These are phyloP conservation scores for Gloeostereum incarnatum DNA, from an alignment of 768 basidiomycete genomes.

Conservation along the genomic window DNA sequence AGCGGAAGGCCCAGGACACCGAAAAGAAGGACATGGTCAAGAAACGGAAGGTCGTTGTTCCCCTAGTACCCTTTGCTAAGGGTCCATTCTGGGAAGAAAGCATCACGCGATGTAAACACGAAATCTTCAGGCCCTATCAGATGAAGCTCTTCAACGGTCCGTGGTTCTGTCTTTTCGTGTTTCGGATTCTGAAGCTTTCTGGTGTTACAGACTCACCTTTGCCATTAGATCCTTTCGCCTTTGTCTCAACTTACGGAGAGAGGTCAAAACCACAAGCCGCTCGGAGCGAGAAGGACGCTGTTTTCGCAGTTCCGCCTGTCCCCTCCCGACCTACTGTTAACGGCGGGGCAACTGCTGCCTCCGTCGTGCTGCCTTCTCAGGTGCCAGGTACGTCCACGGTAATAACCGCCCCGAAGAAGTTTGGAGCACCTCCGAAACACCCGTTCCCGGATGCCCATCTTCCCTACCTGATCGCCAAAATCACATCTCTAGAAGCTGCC, in stretches of 20 bases:
- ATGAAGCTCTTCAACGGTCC: slow-evolving; percentile 83
- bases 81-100: slow-evolving; percentile 76
- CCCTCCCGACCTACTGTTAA: slow-evolving; percentile 23
- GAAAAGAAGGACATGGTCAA: slow-evolving; percentile 46
- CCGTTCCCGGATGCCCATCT: slow-evolving; percentile 64
- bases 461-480: slow-evolving; percentile 51
- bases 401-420: slow-evolving; percentile 14
- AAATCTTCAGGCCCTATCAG: slow-evolving; percentile 63
- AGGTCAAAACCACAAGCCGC: slow-evolving; percentile 15
- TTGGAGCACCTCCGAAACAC: slow-evolving; percentile 33
- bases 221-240: slow-evolving; percentile 74
- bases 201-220: slow-evolving; percentile 51
- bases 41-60: slow-evolving; percentile 70
- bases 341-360: too few relatives aligned
- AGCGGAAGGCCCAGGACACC: slow-evolving; percentile 56
- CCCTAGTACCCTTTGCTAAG: slow-evolving; percentile 71
- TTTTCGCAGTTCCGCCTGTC: slow-evolving; percentile 39
- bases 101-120: slow-evolving; percentile 59
- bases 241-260: slow-evolving; percentile 41
- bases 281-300: slow-evolving; percentile 15
- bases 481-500: slow-evolving; percentile 47
- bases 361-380: background rate
- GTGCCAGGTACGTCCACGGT: slow-evolving; percentile 6
- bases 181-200: slow-evolving; percentile 3
- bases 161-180: slow-evolving; percentile 11